phyloP scores from a whole-genome alignment of 805 yeast species.

The Sugiyamaella smithiae region DNA sequence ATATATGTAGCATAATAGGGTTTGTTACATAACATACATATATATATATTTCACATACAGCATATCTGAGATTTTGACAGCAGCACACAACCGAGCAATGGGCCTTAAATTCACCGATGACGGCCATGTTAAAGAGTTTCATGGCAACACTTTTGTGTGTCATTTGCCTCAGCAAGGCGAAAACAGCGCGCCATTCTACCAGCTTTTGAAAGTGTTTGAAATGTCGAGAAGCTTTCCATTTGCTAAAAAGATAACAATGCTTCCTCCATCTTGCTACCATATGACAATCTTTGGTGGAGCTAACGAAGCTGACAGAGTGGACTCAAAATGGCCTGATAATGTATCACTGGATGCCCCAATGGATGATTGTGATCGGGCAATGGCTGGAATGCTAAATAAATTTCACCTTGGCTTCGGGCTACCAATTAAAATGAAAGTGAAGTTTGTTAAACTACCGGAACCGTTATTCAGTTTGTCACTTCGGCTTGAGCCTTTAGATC shows the following conservation, averaged over 20 bases:
- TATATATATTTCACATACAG: too few species aligned
- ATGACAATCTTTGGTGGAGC: conserved; percentile 9
- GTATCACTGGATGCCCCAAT: conserved; percentile 2
- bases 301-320: conserved; percentile 2
- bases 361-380: conserved; percentile 2
- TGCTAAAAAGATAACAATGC: conserved; percentile 7
- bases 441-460: neutral
- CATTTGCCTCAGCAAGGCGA: conserved; percentile 10
- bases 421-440: conserved; percentile 10
- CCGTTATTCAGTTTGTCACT: neutral
- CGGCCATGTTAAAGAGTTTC: conserved; percentile 5
- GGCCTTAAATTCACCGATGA: conserved; percentile 8
- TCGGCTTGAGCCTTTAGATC: conserved; percentile 2
- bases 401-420: neutral
- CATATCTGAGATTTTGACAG: neutral
- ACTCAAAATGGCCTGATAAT: conserved; percentile 3
- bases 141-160: conserved; percentile 11
- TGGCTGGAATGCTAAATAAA: neutral
- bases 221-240: conserved; percentile 1
- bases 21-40: too few species aligned
- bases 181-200: neutral
- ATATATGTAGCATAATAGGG: too few species aligned
- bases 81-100: too few species aligned
- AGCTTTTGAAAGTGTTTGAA: neutral
- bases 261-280: conserved; percentile 12